Conservation (phyloP, 495 filamentous ascomycete species). For the Podospora sp. region DNA sequence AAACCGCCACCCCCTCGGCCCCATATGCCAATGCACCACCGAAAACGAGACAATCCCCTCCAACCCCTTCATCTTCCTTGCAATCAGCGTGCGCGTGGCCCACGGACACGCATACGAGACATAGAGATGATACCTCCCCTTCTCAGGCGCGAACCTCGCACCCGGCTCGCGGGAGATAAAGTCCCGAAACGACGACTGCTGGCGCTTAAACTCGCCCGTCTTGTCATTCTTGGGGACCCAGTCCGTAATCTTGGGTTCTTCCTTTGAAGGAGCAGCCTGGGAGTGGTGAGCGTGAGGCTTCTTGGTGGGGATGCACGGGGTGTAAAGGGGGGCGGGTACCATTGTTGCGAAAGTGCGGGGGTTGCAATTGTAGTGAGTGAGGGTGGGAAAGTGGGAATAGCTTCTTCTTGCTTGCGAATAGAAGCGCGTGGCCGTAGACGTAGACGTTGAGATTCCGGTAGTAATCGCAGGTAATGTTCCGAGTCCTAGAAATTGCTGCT, state of each 20-base stretch:
- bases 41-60: conserved; percentile 71
- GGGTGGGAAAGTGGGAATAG: not conserved
- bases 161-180: conserved; percentile 63
- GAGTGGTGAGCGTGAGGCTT: too few species aligned
- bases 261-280: not conserved
- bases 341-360: too few species aligned
- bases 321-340: too few species aligned
- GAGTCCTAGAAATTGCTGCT: not conserved
- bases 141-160: conserved; percentile 71
- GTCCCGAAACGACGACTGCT: conserved; percentile 68
- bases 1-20: conserved; percentile 76
- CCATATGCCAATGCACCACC: conserved; percentile 68
- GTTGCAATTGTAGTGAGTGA: not conserved
- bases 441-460: not conserved
- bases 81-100: conserved; percentile 74
- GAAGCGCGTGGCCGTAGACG: too few species aligned
- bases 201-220: conserved; percentile 88
- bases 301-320: too few species aligned
- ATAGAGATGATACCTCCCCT: conserved; percentile 79
- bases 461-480: not conserved
- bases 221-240: conserved; percentile 77
- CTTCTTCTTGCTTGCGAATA: not conserved
- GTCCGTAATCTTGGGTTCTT: conserved; percentile 59
- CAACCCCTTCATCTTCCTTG: conserved; percentile 77
- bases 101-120: conserved; percentile 77